Evolutionary conservation across 352 stramenopile genomes (phyloP), one percentile per base, ranked within the genome.

Genomic region (Globisporangium spinosum): DNA sequence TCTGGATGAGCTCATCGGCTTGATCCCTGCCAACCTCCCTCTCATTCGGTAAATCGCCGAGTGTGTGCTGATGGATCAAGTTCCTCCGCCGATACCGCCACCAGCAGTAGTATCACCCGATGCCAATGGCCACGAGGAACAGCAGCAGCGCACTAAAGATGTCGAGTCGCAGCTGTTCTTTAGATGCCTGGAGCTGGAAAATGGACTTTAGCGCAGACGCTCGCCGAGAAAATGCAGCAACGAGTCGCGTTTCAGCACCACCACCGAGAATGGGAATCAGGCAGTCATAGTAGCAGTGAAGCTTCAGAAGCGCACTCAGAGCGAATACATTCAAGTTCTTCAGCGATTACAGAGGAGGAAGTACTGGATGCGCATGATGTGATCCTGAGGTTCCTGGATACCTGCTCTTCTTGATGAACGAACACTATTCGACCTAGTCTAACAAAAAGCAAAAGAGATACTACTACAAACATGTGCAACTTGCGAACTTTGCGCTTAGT

Each of bases 201-300:
- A 38, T 80, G 73, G 73, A 20, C 32, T 13, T 57, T 82, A 10
- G 69, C 66, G 20, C 66, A 77, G 29, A 62, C 65, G 0, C 54
- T 80, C 32, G 73, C 73, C 9, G 65, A 72, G 53, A 69, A 70
- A 61, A 72, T 82, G 5, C n/a, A 73, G 15, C 67, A 62, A 12
- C 63, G 72, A 57, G 22, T 68, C 12, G 27, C 57, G 13, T 40
- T n/a, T 22, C 23, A 38, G 13, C 10, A 47, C 0, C 40, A 58
- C 15, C 29, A 34, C 1, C 12, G 29, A 61, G 22, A 22, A 45
- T 29, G 6, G 5, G 45, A 40, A 27, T 17, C 6, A 27, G 5
- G 8, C 15, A 29, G 15, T 51, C 43, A 23, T 51, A 51, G 17
- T 17, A 51, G 17, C 43, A 51, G 6, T 2, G 43, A 23, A 22